Evolutionary conservation across 2,329 filamentous ascomycete species (phyloP).

Genomic region (Aspergillus novofumigatus): DNA sequence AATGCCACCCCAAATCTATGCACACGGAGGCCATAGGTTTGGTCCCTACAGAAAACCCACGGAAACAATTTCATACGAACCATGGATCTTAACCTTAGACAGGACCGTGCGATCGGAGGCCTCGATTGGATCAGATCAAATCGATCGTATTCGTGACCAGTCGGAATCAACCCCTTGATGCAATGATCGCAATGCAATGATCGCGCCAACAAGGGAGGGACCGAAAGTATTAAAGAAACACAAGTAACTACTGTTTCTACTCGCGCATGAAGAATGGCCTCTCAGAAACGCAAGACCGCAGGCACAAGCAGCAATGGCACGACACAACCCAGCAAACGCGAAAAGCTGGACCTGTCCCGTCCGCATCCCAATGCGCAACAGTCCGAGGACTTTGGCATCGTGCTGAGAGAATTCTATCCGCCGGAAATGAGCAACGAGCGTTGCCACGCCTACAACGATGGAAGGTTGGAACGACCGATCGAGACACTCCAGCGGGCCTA

Average conservation of each 20-base stretch:
- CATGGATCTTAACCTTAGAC: background rate
- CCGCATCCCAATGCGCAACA: slow-evolving; percentile 36
- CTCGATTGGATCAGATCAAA: slow-evolving; percentile 1
- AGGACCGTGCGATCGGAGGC: background rate
- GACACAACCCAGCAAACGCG: slow-evolving; percentile 17
- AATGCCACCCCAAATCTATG: background rate
- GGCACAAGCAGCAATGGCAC: slow-evolving; percentile 4
- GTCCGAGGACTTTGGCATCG: slow-evolving; percentile 55
- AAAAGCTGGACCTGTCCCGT: slow-evolving; percentile 12
- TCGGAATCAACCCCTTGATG: background rate
- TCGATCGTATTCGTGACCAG: background rate
- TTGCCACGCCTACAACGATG: slow-evolving; percentile 68
- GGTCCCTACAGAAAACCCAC: background rate
- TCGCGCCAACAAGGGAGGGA: background rate
- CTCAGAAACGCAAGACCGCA: slow-evolving; percentile 23
- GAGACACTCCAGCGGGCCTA: slow-evolving; percentile 61
- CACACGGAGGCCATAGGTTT: too few species aligned
- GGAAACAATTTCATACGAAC: background rate
- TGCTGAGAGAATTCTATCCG: slow-evolving; percentile 74
- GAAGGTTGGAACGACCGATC: slow-evolving; percentile 68
- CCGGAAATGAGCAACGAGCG: slow-evolving; percentile 79
- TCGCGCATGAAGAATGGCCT: slow-evolving; percentile 15
- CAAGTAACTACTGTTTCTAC: background rate
- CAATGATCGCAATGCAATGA: background rate
- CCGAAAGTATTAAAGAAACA: background rate